Evolutionary conservation across 306 rosid genomes (phyloP), one percentile per base, ranked within the genome.

Genomic region (Nissolia schottii): DNA sequence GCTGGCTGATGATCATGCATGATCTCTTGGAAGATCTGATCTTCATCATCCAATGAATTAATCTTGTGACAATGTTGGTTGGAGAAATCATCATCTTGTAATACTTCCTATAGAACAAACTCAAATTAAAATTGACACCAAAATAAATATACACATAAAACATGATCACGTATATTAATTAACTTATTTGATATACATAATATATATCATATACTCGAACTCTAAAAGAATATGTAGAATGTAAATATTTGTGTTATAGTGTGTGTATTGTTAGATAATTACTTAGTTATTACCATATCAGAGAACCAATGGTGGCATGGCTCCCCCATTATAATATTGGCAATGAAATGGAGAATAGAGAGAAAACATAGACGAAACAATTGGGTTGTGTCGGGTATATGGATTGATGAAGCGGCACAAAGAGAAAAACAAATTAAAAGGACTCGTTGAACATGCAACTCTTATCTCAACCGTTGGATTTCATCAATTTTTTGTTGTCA

Each of bases 371-470:
- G 20, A n/a, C n/a, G 19, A n/a, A 40, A 0, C 2, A 8, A 38
- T 9, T 6, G 11, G 55, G 19, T 13, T 28, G 23, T 9, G 48
- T 25, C n/a, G n/a, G n/a, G 20, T 25, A 7, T 53, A 55, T 3
- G 64, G 53, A 16, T 32, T 5, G 15, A 70, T 22, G 14, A 38
- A 14, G 49, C n/a, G n/a, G 50, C 0, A 32, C 8, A 4, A 32
- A 27, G 19, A 13, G 7, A 50, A 45, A 29, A 43, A 55, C 56
- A 58, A n/a, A n/a, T n/a, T n/a, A n/a, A 38, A 72, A 37, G 27
- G 34, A 61, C 81, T 77, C 76, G 81, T 49, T 77, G 62, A 60
- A 59, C 81, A 77, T 70, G 81, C 81, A 27, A 38, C 15, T 61
- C 41, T 31, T 27, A 59, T 77, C 15, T 49, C 50, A 24, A 70